A percentile compares a stretch with the other conserved stretches of the same genome.
Conservation (phyloP, 2,329 filamentous ascomycete genomes). For the Scedosporium boydii region DNA sequence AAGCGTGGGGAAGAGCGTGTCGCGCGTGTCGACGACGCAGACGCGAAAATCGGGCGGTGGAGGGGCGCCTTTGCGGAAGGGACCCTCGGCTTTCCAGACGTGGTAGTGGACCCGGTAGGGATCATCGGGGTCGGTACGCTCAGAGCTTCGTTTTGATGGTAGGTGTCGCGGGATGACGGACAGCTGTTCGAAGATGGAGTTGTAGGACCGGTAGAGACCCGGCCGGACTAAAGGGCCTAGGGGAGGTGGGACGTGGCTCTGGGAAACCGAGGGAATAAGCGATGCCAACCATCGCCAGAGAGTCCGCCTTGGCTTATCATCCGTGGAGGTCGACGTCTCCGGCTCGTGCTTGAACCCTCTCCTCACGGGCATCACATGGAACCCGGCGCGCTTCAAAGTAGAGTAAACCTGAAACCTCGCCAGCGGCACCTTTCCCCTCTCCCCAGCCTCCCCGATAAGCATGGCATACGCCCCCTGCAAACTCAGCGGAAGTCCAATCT, state of each 20-base stretch:
- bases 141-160: slow-evolving; percentile 20
- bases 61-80: slow-evolving; percentile 72
- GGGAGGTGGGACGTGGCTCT: slow-evolving; percentile 17
- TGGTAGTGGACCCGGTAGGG: slow-evolving; percentile 71
- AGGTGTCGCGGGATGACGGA: slow-evolving; percentile 64
- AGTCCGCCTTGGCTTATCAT: slow-evolving; percentile 16
- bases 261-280: slow-evolving; percentile 25
- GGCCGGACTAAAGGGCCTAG: slow-evolving; percentile 51
- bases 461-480: slow-evolving; percentile 83
- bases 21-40: slow-evolving; percentile 68
- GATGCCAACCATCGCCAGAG: slow-evolving; percentile 47
- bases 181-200: slow-evolving; percentile 67
- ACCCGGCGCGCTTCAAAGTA: slow-evolving; percentile 73
- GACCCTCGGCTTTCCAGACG: slow-evolving; percentile 60
- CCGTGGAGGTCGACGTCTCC: slow-evolving; percentile 8
- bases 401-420: slow-evolving; percentile 85
- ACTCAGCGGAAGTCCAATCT: slow-evolving; percentile 71
- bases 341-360: slow-evolving; percentile 6
- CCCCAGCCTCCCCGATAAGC: slow-evolving; percentile 62
- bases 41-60: slow-evolving; percentile 76
- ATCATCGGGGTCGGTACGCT: slow-evolving; percentile 18
- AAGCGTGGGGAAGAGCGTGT: slow-evolving; percentile 62
- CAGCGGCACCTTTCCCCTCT: slow-evolving; percentile 51
- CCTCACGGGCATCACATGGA: slow-evolving; percentile 66
- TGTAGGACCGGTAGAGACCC: slow-evolving; percentile 57